Conservation (phyloP, 169 alveolate species). For the Babesia gibsoni region DNA sequence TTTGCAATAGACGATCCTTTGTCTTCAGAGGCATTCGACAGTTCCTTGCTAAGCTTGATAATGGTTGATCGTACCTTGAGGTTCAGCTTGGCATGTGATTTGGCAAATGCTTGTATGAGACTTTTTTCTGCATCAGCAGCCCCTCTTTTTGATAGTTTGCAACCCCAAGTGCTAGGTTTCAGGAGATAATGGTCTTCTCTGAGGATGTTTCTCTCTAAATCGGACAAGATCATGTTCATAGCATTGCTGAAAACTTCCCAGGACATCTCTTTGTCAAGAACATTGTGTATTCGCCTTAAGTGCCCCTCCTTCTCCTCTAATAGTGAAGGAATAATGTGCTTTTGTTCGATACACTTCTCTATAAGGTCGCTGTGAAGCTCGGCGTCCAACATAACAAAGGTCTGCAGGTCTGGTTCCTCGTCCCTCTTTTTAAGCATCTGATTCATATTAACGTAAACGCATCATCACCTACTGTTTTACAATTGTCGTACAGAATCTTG, state of each 20-base stretch:
- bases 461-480: constrained; percentile 17
- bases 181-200: constrained; percentile 26
- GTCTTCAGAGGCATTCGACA: constrained; percentile 11
- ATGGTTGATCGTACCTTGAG: constrained; percentile 39
- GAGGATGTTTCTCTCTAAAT: constrained; percentile 40
- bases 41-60: constrained; percentile 2
- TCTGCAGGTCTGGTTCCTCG: constrained; percentile 35
- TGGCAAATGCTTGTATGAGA: constrained; percentile 46
- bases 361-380: constrained; percentile 45
- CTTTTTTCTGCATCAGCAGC: constrained; percentile 53
- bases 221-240: constrained; percentile 48
- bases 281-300: constrained; percentile 32
- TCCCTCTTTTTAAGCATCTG: constrained; percentile 44
- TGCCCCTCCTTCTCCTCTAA: constrained; percentile 52
- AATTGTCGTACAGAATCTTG: constrained; percentile 18
- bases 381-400: constrained; percentile 62
- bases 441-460: background rate
- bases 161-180: constrained; percentile 61
- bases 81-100: constrained; percentile 50
- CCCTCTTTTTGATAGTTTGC: constrained; percentile 21
- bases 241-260: constrained; percentile 60
- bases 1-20: constrained; percentile 32
- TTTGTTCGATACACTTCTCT: constrained; percentile 24
- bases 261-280: constrained; percentile 42
- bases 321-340: constrained; percentile 53